Base-by-base conservation (phyloP, 2,329 filamentous ascomycete genomes). In the Ramichloridium luteum region DNA sequence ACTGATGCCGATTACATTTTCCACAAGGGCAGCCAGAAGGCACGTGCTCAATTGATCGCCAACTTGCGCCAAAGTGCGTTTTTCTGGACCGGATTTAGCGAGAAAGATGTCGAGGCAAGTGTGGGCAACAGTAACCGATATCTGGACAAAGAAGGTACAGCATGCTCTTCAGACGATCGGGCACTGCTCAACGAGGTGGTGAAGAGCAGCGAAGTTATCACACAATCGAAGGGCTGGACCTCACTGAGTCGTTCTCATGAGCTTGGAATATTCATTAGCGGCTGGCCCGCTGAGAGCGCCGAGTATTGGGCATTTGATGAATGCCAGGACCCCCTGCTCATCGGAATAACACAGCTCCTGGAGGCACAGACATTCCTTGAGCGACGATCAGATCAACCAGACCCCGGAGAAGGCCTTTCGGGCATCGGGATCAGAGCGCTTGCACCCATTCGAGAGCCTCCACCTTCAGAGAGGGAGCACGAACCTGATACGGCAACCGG, bases 1-100 rank as follows among this genome's bases (percentile, higher is more conserved):
- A 74, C 70, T 0, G 88, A 88, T 46, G 65, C 72, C 34, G 86
- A 94, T 51, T 94, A 93, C 50, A 78, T 96, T 41, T 94, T 94
- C 46, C 80, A 93, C 46, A 70, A 72, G 1, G 74, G 69, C 9
- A 86, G 86, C 45, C 62, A 70, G 16, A 77, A 74, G 39, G 67
- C 68, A 23, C 61, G 93, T 9, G 59, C 76, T 15, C 64, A 72
- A 32, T 61, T 93, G 2, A 77, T 93, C 4, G 69, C 68, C 34
- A 93, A 94, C 48, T 56, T 93, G 27, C 73, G 83, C 12, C 80
- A 90, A 49, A 77, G 82, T 5, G 83, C 80, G 29, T 93, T 93
- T 49, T 92, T 88, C 54, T 86, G 82, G 58, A 78, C 78, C 0
- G 86, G 85, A 28, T 85, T 80, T 46, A 72, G 73, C 0, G 55